A percentile compares a stretch with the other conserved stretches of the same genome.
phyloP scores from a whole-genome alignment of 306 rosid genomes.

The Lathyrus sativus region DNA sequence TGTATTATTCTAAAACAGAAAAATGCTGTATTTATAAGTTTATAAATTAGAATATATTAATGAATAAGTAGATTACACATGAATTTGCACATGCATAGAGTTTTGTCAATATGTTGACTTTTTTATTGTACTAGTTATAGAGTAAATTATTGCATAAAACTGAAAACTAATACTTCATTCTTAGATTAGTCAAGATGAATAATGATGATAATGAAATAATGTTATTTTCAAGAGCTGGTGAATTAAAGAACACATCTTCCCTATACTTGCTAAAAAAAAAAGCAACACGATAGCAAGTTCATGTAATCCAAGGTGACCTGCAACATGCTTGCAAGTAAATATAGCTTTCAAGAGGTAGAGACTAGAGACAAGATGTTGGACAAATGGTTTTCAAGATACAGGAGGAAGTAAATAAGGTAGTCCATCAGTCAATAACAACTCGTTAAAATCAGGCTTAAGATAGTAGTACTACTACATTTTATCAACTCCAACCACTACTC shows the following conservation, averaged over 20 bases:
- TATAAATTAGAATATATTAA: not conserved
- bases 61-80: not conserved
- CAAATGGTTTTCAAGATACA: conserved; percentile 34
- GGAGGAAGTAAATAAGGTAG: conserved; percentile 33
- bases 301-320: conserved; percentile 4
- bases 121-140: not conserved
- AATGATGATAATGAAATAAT: no score
- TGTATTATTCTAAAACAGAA: not conserved
- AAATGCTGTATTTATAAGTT: not conserved
- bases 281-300: not conserved
- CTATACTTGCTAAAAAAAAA: no score
- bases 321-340: not conserved
- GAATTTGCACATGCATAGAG: not conserved
- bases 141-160: no score
- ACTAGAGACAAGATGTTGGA: conserved; percentile 26
- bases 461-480: conserved; percentile 40
- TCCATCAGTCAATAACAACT: conserved; percentile 48
- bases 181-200: no score
- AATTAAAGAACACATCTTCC: no score
- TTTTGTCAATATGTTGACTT: not conserved
- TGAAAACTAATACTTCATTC: no score
- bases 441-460: conserved; percentile 6
- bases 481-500: conserved; percentile 41
- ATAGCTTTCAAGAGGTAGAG: not conserved
- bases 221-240: no score